Evolutionary conservation across 2,329 filamentous ascomycete species (phyloP), one percentile per base, ranked within the genome.

Genomic region (Tolypocladium endophyticum): DNA sequence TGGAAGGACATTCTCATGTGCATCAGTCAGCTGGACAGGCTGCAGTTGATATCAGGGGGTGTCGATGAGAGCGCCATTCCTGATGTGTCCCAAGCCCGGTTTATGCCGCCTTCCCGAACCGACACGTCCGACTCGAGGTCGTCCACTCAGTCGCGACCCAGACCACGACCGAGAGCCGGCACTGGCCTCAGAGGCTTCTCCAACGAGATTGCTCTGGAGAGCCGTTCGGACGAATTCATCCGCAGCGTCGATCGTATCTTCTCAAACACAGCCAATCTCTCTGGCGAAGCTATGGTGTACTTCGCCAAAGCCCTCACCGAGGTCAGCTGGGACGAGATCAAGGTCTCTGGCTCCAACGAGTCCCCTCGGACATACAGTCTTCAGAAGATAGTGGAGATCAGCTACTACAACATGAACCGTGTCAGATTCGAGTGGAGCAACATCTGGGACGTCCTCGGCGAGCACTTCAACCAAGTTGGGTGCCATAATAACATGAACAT

Each of bases 351-450:
- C 0, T 90, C 93, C 60, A 97, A 93, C 69, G 94, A 99, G 62
- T 95, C 91, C 28, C 94, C 94, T 14, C 86, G 95, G 59, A 99
- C 93, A 11, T 99, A 97, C 80, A 97, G 92, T 76, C 78, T 99
- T 62, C 94, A 99, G 71, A 99, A 99, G 74, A 85, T 99, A 63
- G 95, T 99, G 20, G 94, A 99, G 74, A 97, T 99, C 73, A 96
- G 91, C 72, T 97, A 96, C 74, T 99, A 99, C 84, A 99, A 99
- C 77, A 99, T 99, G 94, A 92, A 90, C 61, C 87, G 94, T 79
- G 93, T 99, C 41, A 88, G 94, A 68, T 97, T 97, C 68, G 94
- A 99, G 72, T 99, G 94, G 94, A 95, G 89, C 16, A 93, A 89
- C 67, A 96, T 99, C 61, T 99, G 94, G 94, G 89, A 90, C 63